A percentile compares a stretch with the other conserved stretches of the same genome.
Conservation (phyloP, 345 rosid species). For the Gossypium herbaceum region DNA sequence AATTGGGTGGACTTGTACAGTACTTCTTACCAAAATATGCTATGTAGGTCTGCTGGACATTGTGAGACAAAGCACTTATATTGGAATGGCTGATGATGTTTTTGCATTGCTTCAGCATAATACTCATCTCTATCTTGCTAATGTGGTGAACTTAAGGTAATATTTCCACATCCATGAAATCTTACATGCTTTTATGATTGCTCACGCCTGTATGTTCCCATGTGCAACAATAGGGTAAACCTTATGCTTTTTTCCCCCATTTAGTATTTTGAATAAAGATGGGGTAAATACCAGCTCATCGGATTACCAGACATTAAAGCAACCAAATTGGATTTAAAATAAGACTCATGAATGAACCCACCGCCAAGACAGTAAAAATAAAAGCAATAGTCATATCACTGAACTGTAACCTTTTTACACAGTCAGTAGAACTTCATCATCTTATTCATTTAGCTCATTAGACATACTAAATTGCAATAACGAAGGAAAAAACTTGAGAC, state of each 20-base stretch:
- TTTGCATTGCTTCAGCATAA: conserved; percentile 84
- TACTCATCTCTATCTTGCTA: conserved; percentile 82
- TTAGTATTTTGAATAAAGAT: neutral
- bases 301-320: neutral
- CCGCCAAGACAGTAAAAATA: neutral
- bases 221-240: neutral
- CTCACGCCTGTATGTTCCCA: neutral
- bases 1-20: conserved; percentile 4
- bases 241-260: neutral
- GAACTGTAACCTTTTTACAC: neutral
- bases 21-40: conserved; percentile 13
- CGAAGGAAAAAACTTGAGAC: neutral
- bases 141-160: conserved; percentile 85
- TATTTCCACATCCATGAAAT: conserved; percentile 7
- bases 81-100: conserved; percentile 96
- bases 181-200: neutral
- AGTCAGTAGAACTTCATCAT: neutral
- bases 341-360: neutral
- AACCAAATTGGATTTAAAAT: neutral
- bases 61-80: conserved; percentile 69
- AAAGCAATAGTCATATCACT: neutral
- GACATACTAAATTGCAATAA: neutral
- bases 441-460: neutral
- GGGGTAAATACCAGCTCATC: neutral
- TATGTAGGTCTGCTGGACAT: conserved; percentile 71